Conservation (phyloP, 1,139 yeast genomes). For the Saccharomyces pastorianus region DNA sequence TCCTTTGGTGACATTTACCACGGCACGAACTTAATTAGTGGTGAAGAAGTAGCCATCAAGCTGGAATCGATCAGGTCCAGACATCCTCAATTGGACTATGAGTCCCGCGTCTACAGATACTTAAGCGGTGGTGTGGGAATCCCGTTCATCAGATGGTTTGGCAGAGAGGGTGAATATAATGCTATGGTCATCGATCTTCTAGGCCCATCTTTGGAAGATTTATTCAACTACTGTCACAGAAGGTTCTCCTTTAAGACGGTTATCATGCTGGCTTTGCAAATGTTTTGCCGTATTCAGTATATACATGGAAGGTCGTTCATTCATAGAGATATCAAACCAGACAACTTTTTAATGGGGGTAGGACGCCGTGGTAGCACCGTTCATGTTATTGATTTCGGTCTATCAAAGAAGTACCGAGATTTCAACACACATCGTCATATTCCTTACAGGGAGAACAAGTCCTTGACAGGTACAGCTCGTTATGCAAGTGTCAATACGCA, state of each 20-base stretch:
- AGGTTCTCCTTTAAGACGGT: constrained; percentile 92
- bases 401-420: constrained; percentile 91
- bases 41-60: constrained; percentile 96
- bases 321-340: constrained; percentile 73
- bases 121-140: constrained; percentile 96
- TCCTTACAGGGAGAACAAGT: constrained; percentile 92
- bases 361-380: constrained; percentile 94
- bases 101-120: constrained; percentile 90
- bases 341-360: constrained; percentile 64
- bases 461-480: constrained; percentile 96
- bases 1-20: constrained; percentile 95
- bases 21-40: constrained; percentile 87
- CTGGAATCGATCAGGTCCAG: constrained; percentile 83
- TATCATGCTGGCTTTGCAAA: constrained; percentile 84
- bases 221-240: constrained; percentile 91
- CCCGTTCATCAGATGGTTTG: constrained; percentile 95
- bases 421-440: constrained; percentile 91
- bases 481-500: constrained; percentile 94
- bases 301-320: constrained; percentile 93
- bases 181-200: constrained; percentile 94
- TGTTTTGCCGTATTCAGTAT: constrained; percentile 88
- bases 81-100: constrained; percentile 95
- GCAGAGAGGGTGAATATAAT: constrained; percentile 91
- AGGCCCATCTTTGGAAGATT: constrained; percentile 92
- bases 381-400: constrained; percentile 92